phyloP scores from a whole-genome alignment of 345 rosid genomes.

The Excoecaria agallocha region DNA sequence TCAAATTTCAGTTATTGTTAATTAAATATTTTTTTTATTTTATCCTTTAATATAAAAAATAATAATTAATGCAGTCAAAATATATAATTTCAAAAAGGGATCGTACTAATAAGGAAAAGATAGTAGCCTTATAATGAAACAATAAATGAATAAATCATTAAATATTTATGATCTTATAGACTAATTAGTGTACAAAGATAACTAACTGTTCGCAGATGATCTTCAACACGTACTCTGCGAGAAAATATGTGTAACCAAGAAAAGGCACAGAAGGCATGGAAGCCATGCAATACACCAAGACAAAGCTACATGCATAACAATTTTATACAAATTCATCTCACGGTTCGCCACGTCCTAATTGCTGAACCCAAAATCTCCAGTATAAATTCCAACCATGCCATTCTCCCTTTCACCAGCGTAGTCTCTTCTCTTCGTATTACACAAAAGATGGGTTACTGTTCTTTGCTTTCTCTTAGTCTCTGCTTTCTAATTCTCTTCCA shows the following conservation, averaged over 20 bases:
- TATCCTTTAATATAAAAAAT: too few relatives aligned
- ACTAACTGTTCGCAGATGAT: too few relatives aligned
- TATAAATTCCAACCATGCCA: background rate
- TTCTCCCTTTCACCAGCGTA: background rate
- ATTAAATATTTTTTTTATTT: too few relatives aligned
- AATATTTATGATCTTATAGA: too few relatives aligned
- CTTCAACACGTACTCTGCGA: background rate
- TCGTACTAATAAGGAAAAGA: too few relatives aligned
- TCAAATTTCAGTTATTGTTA: too few relatives aligned
- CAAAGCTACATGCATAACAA: slow-evolving; percentile 11
- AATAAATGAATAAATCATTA: too few relatives aligned
- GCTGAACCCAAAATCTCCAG: background rate
- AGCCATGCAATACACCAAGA: slow-evolving; percentile 11
- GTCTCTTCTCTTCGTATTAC: background rate
- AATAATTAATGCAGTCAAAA: too few relatives aligned
- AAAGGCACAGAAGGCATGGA: background rate
- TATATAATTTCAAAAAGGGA: too few relatives aligned
- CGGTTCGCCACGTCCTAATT: slow-evolving; percentile 19
- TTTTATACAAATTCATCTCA: background rate
- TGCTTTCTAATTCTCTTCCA: slow-evolving; percentile 18
- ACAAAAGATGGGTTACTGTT: slow-evolving; percentile 9
- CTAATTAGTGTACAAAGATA: too few relatives aligned
- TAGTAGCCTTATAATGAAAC: too few relatives aligned
- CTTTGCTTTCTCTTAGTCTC: slow-evolving; percentile 12
- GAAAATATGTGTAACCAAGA: slow-evolving; percentile 7